These are phyloP conservation scores for Cladosporium sp. DNA, from an alignment of 2,329 filamentous ascomycete genomes.

Conservation along the genomic window DNA sequence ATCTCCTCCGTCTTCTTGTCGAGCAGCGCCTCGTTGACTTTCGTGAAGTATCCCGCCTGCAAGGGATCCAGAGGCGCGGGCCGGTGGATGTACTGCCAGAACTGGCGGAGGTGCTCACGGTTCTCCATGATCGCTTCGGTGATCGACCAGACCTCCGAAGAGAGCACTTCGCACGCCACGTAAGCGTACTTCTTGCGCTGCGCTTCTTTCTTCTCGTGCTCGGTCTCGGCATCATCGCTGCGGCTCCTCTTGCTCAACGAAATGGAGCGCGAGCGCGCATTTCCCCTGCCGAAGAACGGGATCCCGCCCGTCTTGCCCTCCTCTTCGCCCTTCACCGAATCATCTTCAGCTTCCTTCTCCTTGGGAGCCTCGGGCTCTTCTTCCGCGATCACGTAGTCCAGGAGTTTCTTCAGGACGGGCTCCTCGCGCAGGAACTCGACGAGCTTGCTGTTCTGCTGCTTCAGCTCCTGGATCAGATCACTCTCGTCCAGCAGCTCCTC, in stretches of 20 bases:
- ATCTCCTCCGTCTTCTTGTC: conserved; percentile 98
- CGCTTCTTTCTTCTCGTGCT: conserved; percentile 75
- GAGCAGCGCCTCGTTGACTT: conserved; percentile 95
- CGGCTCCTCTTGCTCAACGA: conserved; percentile 33
- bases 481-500: conserved; percentile 95
- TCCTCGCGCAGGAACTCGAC: conserved; percentile 93
- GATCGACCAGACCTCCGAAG: conserved; percentile 95
- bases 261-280: conserved; percentile 38
- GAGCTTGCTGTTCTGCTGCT: conserved; percentile 95
- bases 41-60: conserved; percentile 96
- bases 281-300: conserved; percentile 45
- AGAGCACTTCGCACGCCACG: conserved; percentile 85
- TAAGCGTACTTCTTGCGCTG: conserved; percentile 91
- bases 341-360: conserved; percentile 29
- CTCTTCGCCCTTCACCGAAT: conserved; percentile 48
- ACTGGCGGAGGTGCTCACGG: conserved; percentile 68
- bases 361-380: conserved; percentile 48
- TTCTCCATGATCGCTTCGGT: conserved; percentile 88
- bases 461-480: conserved; percentile 94
- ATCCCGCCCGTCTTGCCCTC: conserved; percentile 39
- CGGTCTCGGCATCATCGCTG: conserved; percentile 39
- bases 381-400: conserved; percentile 87
- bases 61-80: conserved; percentile 84
- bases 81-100: conserved; percentile 85
- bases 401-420: conserved; percentile 72